phyloP scores from a whole-genome alignment of 345 rosid species.

The Salix brachista region DNA sequence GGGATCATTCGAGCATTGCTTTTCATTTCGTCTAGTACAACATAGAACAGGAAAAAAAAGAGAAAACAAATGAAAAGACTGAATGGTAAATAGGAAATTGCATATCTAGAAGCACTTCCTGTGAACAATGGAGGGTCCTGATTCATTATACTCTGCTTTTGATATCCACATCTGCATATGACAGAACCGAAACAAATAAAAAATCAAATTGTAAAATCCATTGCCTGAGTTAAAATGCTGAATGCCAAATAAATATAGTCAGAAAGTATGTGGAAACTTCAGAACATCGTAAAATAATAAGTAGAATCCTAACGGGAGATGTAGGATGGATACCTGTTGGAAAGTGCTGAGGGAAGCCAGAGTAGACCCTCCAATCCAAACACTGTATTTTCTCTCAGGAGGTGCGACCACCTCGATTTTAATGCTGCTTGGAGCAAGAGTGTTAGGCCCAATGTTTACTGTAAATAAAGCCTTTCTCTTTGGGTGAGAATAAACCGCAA shows the following conservation, averaged over 20 bases:
- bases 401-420: constrained; percentile 4
- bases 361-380: constrained; percentile 37
- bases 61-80: too few relatives aligned
- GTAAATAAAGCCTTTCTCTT: too few relatives aligned
- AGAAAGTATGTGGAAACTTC: too few relatives aligned
- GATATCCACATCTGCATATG: neutral
- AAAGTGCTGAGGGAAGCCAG: constrained; percentile 28
- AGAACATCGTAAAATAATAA: too few relatives aligned
- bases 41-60: too few relatives aligned
- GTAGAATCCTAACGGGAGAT: neutral
- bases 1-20: too few relatives aligned
- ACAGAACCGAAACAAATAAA: neutral
- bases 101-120: neutral
- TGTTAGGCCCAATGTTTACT: too few relatives aligned
- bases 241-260: neutral
- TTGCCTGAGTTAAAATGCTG: neutral
- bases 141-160: neutral
- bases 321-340: neutral
- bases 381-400: constrained; percentile 32
- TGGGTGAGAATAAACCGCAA: too few relatives aligned
- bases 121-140: neutral
- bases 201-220: too few relatives aligned
- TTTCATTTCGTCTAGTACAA: too few relatives aligned
- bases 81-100: neutral
- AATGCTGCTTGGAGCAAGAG: neutral